phyloP scores from a whole-genome alignment of 352 stramenopile species.

The Phytophthora europaea region DNA sequence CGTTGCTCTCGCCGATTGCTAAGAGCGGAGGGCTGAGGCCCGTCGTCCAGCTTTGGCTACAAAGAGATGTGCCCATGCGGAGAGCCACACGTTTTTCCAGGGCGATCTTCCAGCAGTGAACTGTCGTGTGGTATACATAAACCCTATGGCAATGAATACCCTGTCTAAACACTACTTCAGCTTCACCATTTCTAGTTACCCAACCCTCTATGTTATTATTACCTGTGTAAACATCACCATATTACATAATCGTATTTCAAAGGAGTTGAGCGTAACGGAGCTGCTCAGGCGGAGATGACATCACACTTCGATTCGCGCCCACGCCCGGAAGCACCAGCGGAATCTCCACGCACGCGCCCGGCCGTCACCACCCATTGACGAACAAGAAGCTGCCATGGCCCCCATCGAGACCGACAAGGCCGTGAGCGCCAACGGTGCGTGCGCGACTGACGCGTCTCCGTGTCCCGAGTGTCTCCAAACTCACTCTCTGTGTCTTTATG shows the following conservation, averaged over 20 bases:
- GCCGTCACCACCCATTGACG: slow-evolving; percentile 9
- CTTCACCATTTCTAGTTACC: neutral
- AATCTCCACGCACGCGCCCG: slow-evolving; percentile 16
- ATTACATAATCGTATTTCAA: neutral
- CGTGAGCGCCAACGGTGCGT: slow-evolving; percentile 35
- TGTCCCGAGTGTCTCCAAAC: neutral
- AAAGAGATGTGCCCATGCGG: slow-evolving; percentile 31
- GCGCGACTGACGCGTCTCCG: neutral
- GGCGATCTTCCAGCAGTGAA: slow-evolving; percentile 38
- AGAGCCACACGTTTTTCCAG: slow-evolving; percentile 31
- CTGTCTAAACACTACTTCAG: neutral
- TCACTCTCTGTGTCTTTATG: neutral
- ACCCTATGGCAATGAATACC: neutral
- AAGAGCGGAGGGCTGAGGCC: neutral
- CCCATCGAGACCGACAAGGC: slow-evolving; percentile 45
- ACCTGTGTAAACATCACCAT: neutral
- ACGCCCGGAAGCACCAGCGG: slow-evolving; percentile 34
- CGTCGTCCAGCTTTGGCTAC: slow-evolving; percentile 22
- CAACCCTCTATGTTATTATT: neutral
- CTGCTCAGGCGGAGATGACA: slow-evolving; percentile 29
- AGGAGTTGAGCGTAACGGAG: slow-evolving; percentile 1
- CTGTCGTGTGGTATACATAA: slow-evolving; percentile 2
- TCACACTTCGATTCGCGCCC: slow-evolving; percentile 49
- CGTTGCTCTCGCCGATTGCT: slow-evolving; percentile 19
- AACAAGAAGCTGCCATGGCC: slow-evolving; percentile 37